Evolutionary conservation across 2,329 filamentous ascomycete genomes (phyloP).

Genomic region (Neopestalotiopsis sp.): DNA sequence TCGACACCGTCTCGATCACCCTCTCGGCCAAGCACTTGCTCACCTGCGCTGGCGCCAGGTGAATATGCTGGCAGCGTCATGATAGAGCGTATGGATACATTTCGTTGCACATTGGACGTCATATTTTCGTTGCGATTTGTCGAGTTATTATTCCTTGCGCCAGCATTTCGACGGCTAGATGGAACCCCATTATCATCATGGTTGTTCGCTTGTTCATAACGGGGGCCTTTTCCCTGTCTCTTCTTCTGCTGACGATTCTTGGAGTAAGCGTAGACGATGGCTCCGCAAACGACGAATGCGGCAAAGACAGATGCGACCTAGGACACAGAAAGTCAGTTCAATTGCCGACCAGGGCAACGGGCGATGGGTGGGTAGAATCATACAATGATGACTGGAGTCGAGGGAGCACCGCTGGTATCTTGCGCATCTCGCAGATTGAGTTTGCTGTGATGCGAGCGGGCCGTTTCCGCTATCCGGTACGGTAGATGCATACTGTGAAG

Average conservation of each 20-base stretch:
- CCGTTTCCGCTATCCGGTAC: slow-evolving; percentile 5
- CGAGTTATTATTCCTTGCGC: slow-evolving; percentile 27
- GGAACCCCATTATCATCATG: slow-evolving; percentile 17
- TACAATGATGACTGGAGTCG: not conserved
- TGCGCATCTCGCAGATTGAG: not conserved
- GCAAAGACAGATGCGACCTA: not conserved
- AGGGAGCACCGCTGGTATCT: not conserved
- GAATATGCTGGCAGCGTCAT: slow-evolving; percentile 92
- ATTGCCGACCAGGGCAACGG: no score
- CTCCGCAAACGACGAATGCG: not conserved
- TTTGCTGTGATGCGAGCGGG: not conserved
- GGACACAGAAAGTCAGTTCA: not conserved
- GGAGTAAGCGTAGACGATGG: not conserved
- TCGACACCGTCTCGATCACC: slow-evolving; percentile 93
- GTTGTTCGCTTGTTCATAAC: slow-evolving; percentile 9
- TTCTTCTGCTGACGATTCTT: not conserved
- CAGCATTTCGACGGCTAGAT: not conserved
- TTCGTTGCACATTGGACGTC: slow-evolving; percentile 67
- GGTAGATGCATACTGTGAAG: slow-evolving; percentile 11
- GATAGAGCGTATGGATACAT: slow-evolving; percentile 88
- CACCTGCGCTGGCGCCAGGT: slow-evolving; percentile 71
- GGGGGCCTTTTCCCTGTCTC: not conserved
- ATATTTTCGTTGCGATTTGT: slow-evolving; percentile 27
- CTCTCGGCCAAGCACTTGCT: slow-evolving; percentile 84
- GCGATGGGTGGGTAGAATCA: not conserved